These are phyloP conservation scores for Vigna unguiculata DNA, from an alignment of 306 rosid genomes.

Conservation along the genomic window DNA sequence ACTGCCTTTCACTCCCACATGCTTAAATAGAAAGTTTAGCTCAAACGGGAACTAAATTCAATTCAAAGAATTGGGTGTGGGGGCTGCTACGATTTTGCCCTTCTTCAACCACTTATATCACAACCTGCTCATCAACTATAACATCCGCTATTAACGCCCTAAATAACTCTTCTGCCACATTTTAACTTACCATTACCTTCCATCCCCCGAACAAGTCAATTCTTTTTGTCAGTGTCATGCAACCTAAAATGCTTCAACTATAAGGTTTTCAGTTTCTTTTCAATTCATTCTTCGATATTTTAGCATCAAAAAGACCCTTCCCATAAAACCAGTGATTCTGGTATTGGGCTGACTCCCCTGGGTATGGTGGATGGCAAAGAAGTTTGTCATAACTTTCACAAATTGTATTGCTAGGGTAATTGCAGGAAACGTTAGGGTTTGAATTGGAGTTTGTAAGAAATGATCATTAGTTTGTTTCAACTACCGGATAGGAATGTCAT, in stretches of 20 bases:
- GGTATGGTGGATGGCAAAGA: neutral
- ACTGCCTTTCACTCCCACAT: constrained; percentile 43
- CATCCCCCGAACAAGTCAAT: neutral
- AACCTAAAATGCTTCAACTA: constrained; percentile 37
- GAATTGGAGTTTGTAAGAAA: neutral
- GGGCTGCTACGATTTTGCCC: constrained; percentile 19
- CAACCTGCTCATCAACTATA: neutral
- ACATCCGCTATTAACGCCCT: constrained; percentile 6
- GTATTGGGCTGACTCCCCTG: neutral
- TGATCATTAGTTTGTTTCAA: constrained; percentile 27
- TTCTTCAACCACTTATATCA: constrained; percentile 31
- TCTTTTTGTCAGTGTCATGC: constrained; percentile 27
- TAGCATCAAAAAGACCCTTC: neutral
- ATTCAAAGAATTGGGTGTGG: constrained; percentile 39
- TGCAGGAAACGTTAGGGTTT: constrained; percentile 21
- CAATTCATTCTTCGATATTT: no score
- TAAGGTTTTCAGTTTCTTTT: neutral
- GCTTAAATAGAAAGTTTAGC: constrained; percentile 46
- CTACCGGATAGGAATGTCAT: constrained; percentile 28
- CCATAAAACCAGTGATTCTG: neutral
- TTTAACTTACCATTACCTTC: constrained; percentile 26
- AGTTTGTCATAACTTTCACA: neutral
- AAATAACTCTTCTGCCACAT: constrained; percentile 2
- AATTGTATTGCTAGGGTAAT: neutral
- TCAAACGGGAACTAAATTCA: constrained; percentile 48